Conservation (phyloP, 164 flowering plant species). For the Taxillus chinensis region DNA sequence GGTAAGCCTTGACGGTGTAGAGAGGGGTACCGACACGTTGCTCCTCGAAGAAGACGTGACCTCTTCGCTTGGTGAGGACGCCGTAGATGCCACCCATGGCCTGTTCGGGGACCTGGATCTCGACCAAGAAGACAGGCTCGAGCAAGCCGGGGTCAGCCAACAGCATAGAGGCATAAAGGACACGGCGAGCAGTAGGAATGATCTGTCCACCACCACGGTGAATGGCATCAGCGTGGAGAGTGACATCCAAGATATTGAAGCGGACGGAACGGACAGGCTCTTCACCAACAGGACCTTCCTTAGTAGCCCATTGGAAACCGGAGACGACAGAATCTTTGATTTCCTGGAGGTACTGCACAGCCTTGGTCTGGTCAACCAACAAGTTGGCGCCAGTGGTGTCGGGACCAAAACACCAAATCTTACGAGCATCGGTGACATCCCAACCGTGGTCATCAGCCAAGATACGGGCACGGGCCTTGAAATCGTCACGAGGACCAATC, state of each 20-base stretch:
- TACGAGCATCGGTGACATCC: constrained; percentile 53
- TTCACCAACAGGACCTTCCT: constrained; percentile 45
- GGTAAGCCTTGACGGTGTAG: no score
- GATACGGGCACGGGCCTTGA: constrained; percentile 37
- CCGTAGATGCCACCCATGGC: no score
- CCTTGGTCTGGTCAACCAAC: constrained; percentile 65
- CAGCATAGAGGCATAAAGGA: constrained; percentile 42
- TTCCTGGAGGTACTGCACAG: constrained; percentile 52
- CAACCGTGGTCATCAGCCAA: constrained; percentile 44
- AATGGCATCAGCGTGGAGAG: constrained; percentile 49
- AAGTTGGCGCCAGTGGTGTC: constrained; percentile 54
- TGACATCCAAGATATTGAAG: constrained; percentile 49
- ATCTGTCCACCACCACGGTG: constrained; percentile 56
- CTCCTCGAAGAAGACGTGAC: no score
- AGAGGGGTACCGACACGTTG: no score
- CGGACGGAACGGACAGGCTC: constrained; percentile 48
- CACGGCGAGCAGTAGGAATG: constrained; percentile 46
- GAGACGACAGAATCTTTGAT: constrained; percentile 56
- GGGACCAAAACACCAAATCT: constrained; percentile 56
- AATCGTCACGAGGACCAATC: constrained; percentile 53
- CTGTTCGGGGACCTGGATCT: constrained; percentile 45
- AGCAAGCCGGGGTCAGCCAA: constrained; percentile 50
- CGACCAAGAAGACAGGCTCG: constrained; percentile 53
- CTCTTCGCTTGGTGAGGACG: no score
- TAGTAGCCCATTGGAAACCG: constrained; percentile 54